Percentiles rank a stretch among this genome's conserved stretches.
Conservation (phyloP, 129 eudicot species). For the Arctium minus region DNA sequence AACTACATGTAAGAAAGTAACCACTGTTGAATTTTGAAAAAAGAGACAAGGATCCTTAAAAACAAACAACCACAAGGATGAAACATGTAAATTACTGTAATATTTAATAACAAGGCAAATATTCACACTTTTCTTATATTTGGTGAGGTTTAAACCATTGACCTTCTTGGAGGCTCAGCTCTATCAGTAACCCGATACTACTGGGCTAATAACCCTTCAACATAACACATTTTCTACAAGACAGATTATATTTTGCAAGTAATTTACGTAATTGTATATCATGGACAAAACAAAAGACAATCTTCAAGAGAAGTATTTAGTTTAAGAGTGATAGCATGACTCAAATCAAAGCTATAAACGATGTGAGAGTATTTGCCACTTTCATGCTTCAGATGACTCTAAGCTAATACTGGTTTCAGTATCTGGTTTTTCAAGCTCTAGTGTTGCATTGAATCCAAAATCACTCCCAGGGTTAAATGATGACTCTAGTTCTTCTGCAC, state of each 20-base stretch:
- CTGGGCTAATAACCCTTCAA: background rate
- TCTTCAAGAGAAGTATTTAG: background rate
- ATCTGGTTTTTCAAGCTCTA: constrained; percentile 62
- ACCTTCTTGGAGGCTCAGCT: background rate
- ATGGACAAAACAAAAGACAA: constrained; percentile 2
- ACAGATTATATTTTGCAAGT: background rate
- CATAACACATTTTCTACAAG: background rate
- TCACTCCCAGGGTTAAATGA: constrained; percentile 69
- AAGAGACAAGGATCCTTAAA: too few species aligned
- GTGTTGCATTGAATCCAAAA: constrained; percentile 75
- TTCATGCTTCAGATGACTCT: constrained; percentile 22
- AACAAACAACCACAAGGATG: background rate
- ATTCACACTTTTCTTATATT: background rate
- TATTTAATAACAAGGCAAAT: background rate
- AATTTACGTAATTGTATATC: background rate
- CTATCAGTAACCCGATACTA: background rate
- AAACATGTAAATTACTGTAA: background rate
- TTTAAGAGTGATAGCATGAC: background rate
- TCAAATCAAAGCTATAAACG: constrained; percentile 1
- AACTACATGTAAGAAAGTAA: background rate
- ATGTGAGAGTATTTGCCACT: background rate
- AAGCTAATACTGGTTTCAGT: constrained; percentile 10
- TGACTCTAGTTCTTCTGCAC: constrained; percentile 67
- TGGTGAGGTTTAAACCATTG: background rate
- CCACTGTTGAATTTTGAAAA: too few species aligned